Conservation (phyloP, 2,329 filamentous ascomycete species). For the Coniochaeta pulveracea region DNA sequence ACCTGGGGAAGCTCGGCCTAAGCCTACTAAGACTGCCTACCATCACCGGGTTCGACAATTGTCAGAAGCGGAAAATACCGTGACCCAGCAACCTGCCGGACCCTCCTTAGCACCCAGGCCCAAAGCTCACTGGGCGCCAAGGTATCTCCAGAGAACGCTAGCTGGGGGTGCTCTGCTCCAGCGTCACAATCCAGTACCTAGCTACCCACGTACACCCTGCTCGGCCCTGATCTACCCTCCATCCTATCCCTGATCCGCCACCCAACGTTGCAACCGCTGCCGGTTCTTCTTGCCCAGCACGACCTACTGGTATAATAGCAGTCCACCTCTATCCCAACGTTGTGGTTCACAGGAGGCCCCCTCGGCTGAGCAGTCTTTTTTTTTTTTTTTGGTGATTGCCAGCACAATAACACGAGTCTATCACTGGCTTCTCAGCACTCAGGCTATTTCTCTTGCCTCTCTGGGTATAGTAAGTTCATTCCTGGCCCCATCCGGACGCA, state of each 20-base stretch:
- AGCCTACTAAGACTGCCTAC: background rate
- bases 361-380: no score
- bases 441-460: background rate
- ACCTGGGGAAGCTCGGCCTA: background rate
- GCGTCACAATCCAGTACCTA: no score
- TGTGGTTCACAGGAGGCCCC: background rate
- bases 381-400: background rate
- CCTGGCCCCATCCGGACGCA: background rate
- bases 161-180: no score
- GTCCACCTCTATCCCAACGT: background rate
- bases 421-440: background rate
- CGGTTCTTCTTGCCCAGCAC: background rate
- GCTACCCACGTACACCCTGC: no score
- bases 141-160: background rate
- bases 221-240: background rate
- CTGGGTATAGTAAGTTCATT: background rate
- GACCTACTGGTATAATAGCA: background rate
- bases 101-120: background rate
- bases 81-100: background rate
- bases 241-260: no score
- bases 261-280: no score
- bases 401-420: background rate
- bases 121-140: background rate
- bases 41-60: background rate
- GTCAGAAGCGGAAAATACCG: constrained; percentile 4